Evolutionary conservation across 2,329 filamentous ascomycete species (phyloP).

Genomic region (Aspergillus japonicus): DNA sequence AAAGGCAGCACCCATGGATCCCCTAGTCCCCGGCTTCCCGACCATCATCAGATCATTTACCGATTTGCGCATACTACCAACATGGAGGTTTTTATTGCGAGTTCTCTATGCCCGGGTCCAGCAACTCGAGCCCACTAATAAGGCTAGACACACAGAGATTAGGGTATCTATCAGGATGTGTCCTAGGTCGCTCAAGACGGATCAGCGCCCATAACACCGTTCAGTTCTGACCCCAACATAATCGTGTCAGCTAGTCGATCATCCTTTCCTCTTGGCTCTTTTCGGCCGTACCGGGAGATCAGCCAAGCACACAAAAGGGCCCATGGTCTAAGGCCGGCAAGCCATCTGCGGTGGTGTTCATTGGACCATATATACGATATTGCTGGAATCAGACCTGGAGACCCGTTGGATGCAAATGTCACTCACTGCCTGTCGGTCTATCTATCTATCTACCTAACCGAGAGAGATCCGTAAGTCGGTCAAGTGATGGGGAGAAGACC

Average conservation of each 20-base stretch:
- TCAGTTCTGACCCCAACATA: neutral
- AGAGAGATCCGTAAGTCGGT: neutral
- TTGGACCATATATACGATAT: neutral
- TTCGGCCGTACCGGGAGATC: neutral
- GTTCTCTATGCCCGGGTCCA: neutral
- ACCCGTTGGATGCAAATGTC: neutral
- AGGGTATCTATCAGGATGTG: neutral
- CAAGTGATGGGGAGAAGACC: neutral
- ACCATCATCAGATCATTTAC: neutral
- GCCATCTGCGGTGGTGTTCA: neutral
- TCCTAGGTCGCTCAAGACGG: neutral
- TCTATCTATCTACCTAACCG: neutral
- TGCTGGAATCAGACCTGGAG: neutral
- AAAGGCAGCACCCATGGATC: neutral
- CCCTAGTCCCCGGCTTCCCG: neutral
- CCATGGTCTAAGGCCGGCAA: neutral
- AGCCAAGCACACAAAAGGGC: neutral
- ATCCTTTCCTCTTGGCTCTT: neutral
- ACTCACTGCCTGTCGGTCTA: neutral
- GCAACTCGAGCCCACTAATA: neutral
- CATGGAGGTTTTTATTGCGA: neutral
- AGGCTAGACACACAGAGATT: neutral
- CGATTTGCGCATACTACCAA: neutral
- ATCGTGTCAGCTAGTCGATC: slow-evolving; percentile 4
- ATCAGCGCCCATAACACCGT: neutral